phyloP scores from a whole-genome alignment of 352 stramenopile species.

The Phytophthora fragariae region DNA sequence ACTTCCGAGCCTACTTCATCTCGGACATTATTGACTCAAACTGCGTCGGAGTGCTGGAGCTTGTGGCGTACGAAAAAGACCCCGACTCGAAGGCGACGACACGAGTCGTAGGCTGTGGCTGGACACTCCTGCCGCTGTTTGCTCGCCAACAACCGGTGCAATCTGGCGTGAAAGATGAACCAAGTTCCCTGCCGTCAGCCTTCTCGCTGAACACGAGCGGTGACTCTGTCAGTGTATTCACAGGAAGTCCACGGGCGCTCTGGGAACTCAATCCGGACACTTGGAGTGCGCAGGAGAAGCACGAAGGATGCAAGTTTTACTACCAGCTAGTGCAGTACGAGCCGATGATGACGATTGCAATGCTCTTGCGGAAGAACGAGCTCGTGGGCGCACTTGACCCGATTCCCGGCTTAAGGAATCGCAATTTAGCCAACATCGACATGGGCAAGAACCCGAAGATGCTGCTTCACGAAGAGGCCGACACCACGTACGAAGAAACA shows the following conservation, averaged over 20 bases:
- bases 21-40: constrained; percentile 89
- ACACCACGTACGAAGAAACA: constrained; percentile 57
- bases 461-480: constrained; percentile 52
- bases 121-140: constrained; percentile 93
- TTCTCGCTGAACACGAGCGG: constrained; percentile 48
- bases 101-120: constrained; percentile 89
- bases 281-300: constrained; percentile 65
- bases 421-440: constrained; percentile 76
- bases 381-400: constrained; percentile 81
- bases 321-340: constrained; percentile 76
- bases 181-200: constrained; percentile 26
- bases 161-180: constrained; percentile 3
- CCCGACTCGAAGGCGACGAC: constrained; percentile 75
- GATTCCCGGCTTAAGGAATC: constrained; percentile 78
- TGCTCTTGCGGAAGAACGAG: constrained; percentile 89
- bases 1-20: constrained; percentile 85
- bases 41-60: constrained; percentile 93
- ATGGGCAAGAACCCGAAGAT: constrained; percentile 72
- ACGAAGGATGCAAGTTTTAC: constrained; percentile 70
- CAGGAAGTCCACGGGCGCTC: constrained; percentile 71
- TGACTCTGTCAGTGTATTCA: constrained; percentile 73
- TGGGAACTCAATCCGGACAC: constrained; percentile 65
- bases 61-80: constrained; percentile 92
- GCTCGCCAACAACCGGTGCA: constrained; percentile 38
- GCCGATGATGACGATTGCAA: constrained; percentile 55